These are phyloP conservation scores for Penstemon davidsonii DNA, from an alignment of 257 asterid species.

Conservation along the genomic window DNA sequence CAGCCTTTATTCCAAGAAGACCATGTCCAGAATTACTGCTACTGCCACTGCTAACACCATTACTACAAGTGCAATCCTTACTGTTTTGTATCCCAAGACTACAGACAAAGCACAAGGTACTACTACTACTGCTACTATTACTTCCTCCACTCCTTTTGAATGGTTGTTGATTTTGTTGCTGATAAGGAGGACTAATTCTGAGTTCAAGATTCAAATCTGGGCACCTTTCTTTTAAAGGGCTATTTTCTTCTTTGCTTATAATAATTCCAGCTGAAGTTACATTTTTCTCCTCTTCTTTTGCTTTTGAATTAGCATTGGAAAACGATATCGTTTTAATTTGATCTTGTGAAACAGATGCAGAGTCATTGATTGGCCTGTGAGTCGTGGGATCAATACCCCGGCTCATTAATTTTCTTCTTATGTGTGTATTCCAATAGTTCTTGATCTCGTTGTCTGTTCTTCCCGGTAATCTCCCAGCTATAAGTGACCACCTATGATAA, in stretches of 20 bases:
- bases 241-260: constrained; percentile 33
- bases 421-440: constrained; percentile 93
- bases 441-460: constrained; percentile 95
- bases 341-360: constrained; percentile 15
- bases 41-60: constrained; percentile 6
- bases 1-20: constrained; percentile 58
- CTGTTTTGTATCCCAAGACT: constrained; percentile 46
- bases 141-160: constrained; percentile 35
- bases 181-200: constrained; percentile 74
- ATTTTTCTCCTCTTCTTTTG: constrained; percentile 24
- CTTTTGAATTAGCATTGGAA: constrained; percentile 26
- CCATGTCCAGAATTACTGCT: constrained; percentile 47
- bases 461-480: constrained; percentile 90
- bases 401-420: constrained; percentile 72
- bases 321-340: constrained; percentile 47
- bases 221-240: constrained; percentile 47
- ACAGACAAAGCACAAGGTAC: constrained; percentile 57
- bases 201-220: constrained; percentile 92
- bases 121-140: constrained; percentile 22
- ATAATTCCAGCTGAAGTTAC: neutral
- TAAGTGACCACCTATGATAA: constrained; percentile 75
- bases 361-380: constrained; percentile 60
- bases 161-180: constrained; percentile 30
- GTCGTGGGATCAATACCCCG: constrained; percentile 87
- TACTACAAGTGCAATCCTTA: constrained; percentile 50